Base-by-base conservation (phyloP, 768 basidiomycete genomes). In the Tricholoma hemisulphureum region DNA sequence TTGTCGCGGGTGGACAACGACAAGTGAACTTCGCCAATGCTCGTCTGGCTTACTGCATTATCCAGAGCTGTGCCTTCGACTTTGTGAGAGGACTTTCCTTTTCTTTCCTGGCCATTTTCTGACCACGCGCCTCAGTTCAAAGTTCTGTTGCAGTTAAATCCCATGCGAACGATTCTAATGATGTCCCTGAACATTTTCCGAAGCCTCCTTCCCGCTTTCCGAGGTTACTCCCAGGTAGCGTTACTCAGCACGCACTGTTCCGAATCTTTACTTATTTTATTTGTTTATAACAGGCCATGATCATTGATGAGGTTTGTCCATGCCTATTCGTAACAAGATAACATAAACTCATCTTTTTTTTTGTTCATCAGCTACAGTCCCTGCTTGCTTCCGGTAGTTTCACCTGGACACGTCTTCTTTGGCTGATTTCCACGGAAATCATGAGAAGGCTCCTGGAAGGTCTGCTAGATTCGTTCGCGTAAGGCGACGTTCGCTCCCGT, bases 211-310 rank as follows among this genome's bases (percentile, higher is more conserved):
- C 91, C 91, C 32, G 91, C 90, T 9, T 88, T 89, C 71, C 83
- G 89, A 73, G 87, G 89, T 60, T 93, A 91, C 76, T 91, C 91
- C 8, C 91, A 93, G 74, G 82, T 81, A 58, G 55, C n/a, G 73
- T 69, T 60, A 55, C 37, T 56, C 58, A 53, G 48, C 52, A 32
- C 55, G 29, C 50, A 45, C 34, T 61, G 53, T 51, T 39, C 53
- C 52, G 57, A 53, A 31, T 56, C 53, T 51, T 51, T 58, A 56
- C 61, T 57, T 58, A 60, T 63, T 61, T 68, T 64, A 43, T 21
- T 58, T 21, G 4, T n/a, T 52, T 51, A 55, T 18, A 69, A 56
- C 63, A 83, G 79, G 90, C 90, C 54, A 73, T 90, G 70, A 89
- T 93, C 63, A 85, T 93, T 62, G 87, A 93, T 73, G 89, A 93